phyloP scores from a whole-genome alignment of 768 basidiomycete genomes.

The Phylloporus sp. region DNA sequence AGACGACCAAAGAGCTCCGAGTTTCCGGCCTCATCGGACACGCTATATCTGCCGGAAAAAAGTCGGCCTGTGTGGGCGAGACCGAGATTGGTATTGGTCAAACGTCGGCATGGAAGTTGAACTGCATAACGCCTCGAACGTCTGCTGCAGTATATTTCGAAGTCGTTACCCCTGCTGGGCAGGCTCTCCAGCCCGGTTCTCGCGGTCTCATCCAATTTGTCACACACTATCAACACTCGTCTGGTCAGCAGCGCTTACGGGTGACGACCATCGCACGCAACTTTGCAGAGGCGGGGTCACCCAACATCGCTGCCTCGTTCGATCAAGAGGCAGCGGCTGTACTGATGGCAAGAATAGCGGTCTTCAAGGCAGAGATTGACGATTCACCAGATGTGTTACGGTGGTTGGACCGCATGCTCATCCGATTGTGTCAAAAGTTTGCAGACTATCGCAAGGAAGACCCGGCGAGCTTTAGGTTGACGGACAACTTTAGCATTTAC shows the following conservation, averaged over 20 bases:
- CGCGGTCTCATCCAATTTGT: conserved; percentile 97
- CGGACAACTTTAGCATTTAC: conserved; percentile 97
- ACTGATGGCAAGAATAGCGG: conserved; percentile 96
- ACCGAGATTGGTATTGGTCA: conserved; percentile 99
- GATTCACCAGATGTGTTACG: conserved; percentile 94
- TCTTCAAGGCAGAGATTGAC: conserved; percentile 99
- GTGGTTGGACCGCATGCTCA: conserved; percentile 98
- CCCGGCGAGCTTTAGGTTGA: conserved; percentile 85
- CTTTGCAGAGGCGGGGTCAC: conserved; percentile 96
- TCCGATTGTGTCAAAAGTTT: conserved; percentile 97
- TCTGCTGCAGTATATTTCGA: conserved; percentile 96
- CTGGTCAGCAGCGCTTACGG: conserved; percentile 89
- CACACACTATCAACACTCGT: conserved; percentile 96
- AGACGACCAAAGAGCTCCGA: conserved; percentile 99
- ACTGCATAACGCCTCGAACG: conserved; percentile 81
- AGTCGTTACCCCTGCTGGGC: conserved; percentile 95
- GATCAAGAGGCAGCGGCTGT: conserved; percentile 99
- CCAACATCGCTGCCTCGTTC: conserved; percentile 87
- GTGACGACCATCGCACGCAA: conserved; percentile 98
- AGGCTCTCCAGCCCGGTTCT: conserved; percentile 83
- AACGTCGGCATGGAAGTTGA: conserved; percentile 98
- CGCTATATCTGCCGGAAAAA: conserved; percentile 95
- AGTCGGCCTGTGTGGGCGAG: conserved; percentile 94
- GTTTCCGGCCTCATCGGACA: conserved; percentile 98
- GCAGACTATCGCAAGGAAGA: conserved; percentile 99